Evolutionary conservation across 306 rosid species (phyloP).

Genomic region (Macrotyloma uniflorum): DNA sequence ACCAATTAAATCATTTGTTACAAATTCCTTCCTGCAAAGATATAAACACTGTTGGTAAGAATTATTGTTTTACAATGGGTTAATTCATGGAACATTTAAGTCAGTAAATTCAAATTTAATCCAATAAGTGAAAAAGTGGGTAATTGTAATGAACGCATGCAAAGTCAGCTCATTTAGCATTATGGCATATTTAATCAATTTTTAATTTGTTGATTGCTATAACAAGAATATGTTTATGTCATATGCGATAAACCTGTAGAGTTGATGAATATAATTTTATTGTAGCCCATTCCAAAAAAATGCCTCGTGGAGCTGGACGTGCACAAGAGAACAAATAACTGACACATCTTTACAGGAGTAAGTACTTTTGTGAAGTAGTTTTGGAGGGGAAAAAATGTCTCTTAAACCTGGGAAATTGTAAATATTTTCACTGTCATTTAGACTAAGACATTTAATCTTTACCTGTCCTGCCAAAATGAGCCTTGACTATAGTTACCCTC

Average conservation of each 20-base stretch:
- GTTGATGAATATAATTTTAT: not conserved
- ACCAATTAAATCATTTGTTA: too few relatives aligned
- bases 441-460: not conserved
- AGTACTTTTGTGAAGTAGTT: not conserved
- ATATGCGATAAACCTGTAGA: not conserved
- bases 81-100: not conserved
- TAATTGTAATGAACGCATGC: not conserved
- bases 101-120: not conserved
- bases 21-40: not conserved
- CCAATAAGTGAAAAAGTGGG: not conserved
- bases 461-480: not conserved
- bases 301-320: constrained; percentile 9
- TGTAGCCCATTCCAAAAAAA: not conserved
- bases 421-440: not conserved
- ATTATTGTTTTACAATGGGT: not conserved
- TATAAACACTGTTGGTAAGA: not conserved
- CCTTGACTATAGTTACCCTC: not conserved
- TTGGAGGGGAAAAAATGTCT: not conserved
- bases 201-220: constrained; percentile 16
- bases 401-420: not conserved
- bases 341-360: not conserved
- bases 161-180: not conserved
- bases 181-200: not conserved
- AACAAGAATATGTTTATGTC: not conserved
- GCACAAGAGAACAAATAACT: not conserved